Conservation (phyloP, 2,329 filamentous ascomycete species). For the Aspergillus cejpii region DNA sequence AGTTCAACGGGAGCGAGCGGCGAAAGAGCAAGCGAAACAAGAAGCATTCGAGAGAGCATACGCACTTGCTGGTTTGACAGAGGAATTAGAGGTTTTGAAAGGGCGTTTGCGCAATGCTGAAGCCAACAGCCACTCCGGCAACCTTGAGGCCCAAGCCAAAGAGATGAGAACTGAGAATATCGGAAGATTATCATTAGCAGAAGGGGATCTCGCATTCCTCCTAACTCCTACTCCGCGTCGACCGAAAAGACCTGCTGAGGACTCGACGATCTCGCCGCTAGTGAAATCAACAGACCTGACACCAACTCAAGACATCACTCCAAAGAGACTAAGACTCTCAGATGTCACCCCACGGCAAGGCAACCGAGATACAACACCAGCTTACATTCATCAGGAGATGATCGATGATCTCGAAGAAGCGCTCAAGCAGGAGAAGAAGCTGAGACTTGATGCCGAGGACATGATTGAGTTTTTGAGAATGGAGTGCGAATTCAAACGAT, state of each 20-base stretch:
- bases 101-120: slow-evolving; percentile 37
- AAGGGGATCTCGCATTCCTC: slow-evolving; percentile 30
- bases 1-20: slow-evolving; percentile 45
- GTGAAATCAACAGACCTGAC: slow-evolving; percentile 7
- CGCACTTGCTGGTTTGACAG: slow-evolving; percentile 40
- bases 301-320: slow-evolving; percentile 25
- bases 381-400: slow-evolving; percentile 37
- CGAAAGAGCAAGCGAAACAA: slow-evolving; percentile 42
- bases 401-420: slow-evolving; percentile 44
- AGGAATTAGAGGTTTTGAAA: slow-evolving; percentile 42
- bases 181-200: slow-evolving; percentile 25
- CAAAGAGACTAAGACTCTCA: slow-evolving; percentile 31
- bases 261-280: slow-evolving; percentile 20
- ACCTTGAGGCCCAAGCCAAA: slow-evolving; percentile 29
- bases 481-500: slow-evolving; percentile 46
- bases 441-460: slow-evolving; percentile 50
- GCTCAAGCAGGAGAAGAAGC: slow-evolving; percentile 45
- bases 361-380: slow-evolving; percentile 19
- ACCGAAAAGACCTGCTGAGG: slow-evolving; percentile 30
- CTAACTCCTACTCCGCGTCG: slow-evolving; percentile 28
- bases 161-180: slow-evolving; percentile 26
- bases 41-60: slow-evolving; percentile 45
- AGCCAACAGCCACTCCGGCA: slow-evolving; percentile 31
- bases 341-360: slow-evolving; percentile 24
- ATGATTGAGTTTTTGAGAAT: slow-evolving; percentile 48